Evolutionary conservation across 1,284 basidiomycete genomes (phyloP), one percentile per base, ranked within the genome.

Genomic region (Puccinia polysora): DNA sequence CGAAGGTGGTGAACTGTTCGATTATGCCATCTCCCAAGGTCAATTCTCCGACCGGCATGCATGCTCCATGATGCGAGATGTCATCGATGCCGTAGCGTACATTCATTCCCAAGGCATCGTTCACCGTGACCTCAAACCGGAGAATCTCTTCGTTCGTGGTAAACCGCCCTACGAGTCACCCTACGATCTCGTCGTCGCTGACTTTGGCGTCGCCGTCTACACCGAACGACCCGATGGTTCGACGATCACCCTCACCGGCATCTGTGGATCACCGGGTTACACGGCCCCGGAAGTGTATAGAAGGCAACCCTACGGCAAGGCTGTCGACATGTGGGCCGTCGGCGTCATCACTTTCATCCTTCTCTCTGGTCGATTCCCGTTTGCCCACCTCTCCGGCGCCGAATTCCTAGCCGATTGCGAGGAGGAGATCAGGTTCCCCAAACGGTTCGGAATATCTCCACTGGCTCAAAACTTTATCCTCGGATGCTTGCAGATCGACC

Each of bases 311-410:
- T 99, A 99, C 81, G 89, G 89, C 0, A 96, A 89, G 80, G 90
- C 91, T 0, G 96, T 97, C 69, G 96, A 99, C 81, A 97, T 91
- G 78, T 99, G 96, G 96, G 95, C 91, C 2, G 84, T 98, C 2
- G 96, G 96, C 14, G 97, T 95, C 80, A 98, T 98, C 77, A 83
- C 98, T 28, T 99, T 97, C 82, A 93, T 70, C 20, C 55, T 70
- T 20, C 47, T 70, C 14, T 60, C 56, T 20, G 67, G 67, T 10
- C 12, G 67, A 30, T 70, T 70, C 30, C 67, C 67, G 25, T 70
- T 70, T 38, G 40, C 56, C 20, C 52, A 62, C 50, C 58, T 70
- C 18, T 40, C 38, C n/a, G 67, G 67, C 43, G 45, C 58, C 3
- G 67, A 60, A 30, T 70, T 70, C 47, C 23, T 70, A 8, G 36